These are phyloP conservation scores for Plectosphaerella sp. DNA, from an alignment of 2,329 filamentous ascomycete genomes.

Conservation along the genomic window DNA sequence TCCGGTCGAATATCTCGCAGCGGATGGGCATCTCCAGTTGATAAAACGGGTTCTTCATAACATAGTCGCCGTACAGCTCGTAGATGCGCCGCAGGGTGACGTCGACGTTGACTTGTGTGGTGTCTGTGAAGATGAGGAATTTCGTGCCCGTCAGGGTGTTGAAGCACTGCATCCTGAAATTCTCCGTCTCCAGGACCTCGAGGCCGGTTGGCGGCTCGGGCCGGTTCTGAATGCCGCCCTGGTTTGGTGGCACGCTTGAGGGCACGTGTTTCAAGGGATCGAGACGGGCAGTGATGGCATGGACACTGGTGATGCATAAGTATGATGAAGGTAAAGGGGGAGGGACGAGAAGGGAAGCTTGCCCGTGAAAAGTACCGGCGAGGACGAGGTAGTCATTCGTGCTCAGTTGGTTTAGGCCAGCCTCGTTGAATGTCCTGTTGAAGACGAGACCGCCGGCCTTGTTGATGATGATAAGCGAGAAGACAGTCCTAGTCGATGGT, in stretches of 20 bases:
- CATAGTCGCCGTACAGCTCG: conserved; percentile 92
- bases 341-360: conserved; percentile 20
- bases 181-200: conserved; percentile 88
- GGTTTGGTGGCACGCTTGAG: conserved; percentile 25
- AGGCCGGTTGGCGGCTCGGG: conserved; percentile 70
- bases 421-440: conserved; percentile 88
- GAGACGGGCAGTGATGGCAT: conserved; percentile 63
- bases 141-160: conserved; percentile 92
- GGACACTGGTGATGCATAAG: conserved; percentile 44
- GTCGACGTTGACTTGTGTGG: conserved; percentile 81
- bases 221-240: conserved; percentile 34
- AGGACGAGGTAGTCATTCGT: conserved; percentile 97
- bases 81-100: conserved; percentile 80
- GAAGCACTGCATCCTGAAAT: conserved; percentile 95
- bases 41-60: conserved; percentile 99
- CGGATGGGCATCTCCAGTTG: conserved; percentile 95
- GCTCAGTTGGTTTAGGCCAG: conserved; percentile 77
- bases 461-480: conserved; percentile 95
- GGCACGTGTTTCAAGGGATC: conserved; percentile 45
- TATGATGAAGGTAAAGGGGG: conserved; percentile 9
- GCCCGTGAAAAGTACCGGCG: conserved; percentile 96
- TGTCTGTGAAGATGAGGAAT: conserved; percentile 92
- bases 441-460: conserved; percentile 97
- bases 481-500: conserved; percentile 68
- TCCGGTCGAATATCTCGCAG: conserved; percentile 91